These are phyloP conservation scores for Rhododendron kiyosumense DNA, from an alignment of 148 eudicot species.

Conservation along the genomic window DNA sequence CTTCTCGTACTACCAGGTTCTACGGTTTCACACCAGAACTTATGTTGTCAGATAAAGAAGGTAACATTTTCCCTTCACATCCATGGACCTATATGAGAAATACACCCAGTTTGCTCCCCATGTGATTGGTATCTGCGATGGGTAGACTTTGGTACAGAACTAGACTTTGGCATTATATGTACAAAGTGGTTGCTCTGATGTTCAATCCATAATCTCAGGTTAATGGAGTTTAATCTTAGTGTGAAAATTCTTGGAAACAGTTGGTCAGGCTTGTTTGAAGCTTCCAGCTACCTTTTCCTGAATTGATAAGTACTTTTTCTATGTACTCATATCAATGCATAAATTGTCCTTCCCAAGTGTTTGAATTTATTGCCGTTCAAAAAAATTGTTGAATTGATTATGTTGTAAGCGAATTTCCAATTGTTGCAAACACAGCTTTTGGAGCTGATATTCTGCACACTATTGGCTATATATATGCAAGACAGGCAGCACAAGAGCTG, in stretches of 20 bases:
- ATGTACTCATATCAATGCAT: not conserved
- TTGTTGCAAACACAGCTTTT: conserved; percentile 47
- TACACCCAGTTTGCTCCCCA: not conserved
- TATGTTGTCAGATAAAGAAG: not conserved
- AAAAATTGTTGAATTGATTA: not conserved
- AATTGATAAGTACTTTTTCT: not conserved
- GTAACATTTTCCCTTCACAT: not conserved
- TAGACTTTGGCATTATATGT: not conserved
- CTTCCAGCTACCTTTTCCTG: not conserved
- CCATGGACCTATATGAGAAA: not conserved
- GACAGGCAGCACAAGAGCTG: conserved; percentile 93
- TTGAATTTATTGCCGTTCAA: not conserved
- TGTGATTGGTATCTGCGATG: not conserved
- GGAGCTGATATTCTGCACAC: conserved; percentile 72
- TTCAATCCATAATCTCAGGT: not conserved
- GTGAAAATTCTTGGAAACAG: not conserved
- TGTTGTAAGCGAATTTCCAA: not conserved
- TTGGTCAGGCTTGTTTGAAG: not conserved
- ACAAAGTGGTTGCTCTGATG: not conserved
- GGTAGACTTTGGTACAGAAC: not conserved
- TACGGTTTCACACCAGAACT: not conserved
- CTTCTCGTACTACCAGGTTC: not conserved
- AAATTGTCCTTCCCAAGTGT: not conserved
- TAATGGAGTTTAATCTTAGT: not conserved
- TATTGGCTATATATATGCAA: conserved; percentile 83